Percentiles rank a stretch among this genome's conserved stretches.
These are phyloP conservation scores for Ilyonectria robusta DNA, from an alignment of 2,329 filamentous ascomycete genomes.

Conservation along the genomic window DNA sequence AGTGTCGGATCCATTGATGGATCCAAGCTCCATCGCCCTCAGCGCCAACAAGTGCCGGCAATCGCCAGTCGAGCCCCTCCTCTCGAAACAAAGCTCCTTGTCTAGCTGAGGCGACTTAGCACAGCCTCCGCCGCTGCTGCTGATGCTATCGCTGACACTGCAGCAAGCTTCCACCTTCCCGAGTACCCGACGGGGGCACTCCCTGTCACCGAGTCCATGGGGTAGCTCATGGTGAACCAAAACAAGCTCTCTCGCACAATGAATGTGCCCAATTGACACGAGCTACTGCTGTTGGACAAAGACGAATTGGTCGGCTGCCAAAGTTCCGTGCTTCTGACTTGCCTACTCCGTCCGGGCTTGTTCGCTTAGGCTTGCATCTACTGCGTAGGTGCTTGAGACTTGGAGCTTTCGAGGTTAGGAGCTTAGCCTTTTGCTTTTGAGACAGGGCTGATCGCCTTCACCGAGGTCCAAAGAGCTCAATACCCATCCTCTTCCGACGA, in stretches of 20 bases:
- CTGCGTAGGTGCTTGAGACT: background rate
- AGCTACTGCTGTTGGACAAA: conserved; percentile 17
- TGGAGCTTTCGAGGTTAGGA: conserved; percentile 35
- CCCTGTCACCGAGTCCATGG: conserved; percentile 35
- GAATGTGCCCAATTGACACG: background rate
- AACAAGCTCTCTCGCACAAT: conserved; percentile 14
- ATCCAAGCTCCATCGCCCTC: conserved; percentile 30
- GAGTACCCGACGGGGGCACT: conserved; percentile 36
- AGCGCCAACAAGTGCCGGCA: conserved; percentile 42
- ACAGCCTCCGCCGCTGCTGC: conserved; percentile 45
- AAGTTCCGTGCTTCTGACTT: background rate
- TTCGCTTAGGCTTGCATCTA: background rate
- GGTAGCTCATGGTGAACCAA: conserved; percentile 1
- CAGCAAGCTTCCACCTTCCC: conserved; percentile 37
- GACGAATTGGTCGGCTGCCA: conserved; percentile 5
- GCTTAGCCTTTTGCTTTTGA: conserved; percentile 36
- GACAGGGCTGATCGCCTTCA: conserved; percentile 32
- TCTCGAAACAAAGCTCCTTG: conserved; percentile 45
- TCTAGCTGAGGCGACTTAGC: conserved; percentile 32
- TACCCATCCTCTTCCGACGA: conserved; percentile 11
- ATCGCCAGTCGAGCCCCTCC: conserved; percentile 40
- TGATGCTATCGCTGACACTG: conserved; percentile 46
- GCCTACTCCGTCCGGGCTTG: background rate
- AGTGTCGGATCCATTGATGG: conserved; percentile 26
- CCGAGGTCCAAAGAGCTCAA: conserved; percentile 26